These are phyloP conservation scores for Pseudomicrostroma phylloplanum DNA, from an alignment of 1,284 basidiomycete genomes.

Conservation along the genomic window DNA sequence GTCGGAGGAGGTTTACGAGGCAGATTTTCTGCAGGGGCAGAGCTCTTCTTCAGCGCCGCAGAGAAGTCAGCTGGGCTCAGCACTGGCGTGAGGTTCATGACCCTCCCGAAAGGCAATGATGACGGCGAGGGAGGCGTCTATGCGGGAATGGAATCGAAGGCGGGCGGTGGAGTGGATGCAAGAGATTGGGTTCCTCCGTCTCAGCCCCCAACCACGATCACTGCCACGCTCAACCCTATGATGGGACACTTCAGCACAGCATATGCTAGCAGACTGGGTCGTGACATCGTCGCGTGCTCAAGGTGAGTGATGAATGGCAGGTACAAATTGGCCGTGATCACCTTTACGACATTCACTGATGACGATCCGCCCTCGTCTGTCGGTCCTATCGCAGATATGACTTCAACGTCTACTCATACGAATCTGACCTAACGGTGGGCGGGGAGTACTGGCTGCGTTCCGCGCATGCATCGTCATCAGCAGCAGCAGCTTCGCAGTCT, in stretches of 20 bases:
- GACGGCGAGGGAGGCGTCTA: neutral
- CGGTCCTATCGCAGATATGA: conserved; percentile 60
- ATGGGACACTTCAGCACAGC: conserved; percentile 86
- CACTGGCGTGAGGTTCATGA: conserved; percentile 84
- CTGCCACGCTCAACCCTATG: conserved; percentile 91
- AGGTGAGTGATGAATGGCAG: conserved; percentile 51
- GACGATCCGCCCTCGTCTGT: neutral
- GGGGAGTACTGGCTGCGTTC: conserved; percentile 41
- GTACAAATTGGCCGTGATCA: neutral
- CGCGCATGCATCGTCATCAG: neutral
- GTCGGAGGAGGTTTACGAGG: conserved; percentile 77
- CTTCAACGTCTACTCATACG: conserved; percentile 94
- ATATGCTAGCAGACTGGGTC: conserved; percentile 79
- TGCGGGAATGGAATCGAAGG: neutral
- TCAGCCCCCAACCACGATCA: conserved; percentile 78
- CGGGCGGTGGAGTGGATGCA: conserved; percentile 32
- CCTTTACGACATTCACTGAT: neutral
- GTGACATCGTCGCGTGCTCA: conserved; percentile 78
- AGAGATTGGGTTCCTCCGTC: conserved; percentile 25
- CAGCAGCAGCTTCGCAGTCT: neutral
- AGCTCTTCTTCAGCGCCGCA: conserved; percentile 85
- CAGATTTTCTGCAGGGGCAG: conserved; percentile 82
- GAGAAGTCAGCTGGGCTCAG: conserved; percentile 90
- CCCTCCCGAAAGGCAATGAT: conserved; percentile 65
- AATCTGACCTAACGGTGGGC: conserved; percentile 84